Percentiles rank a stretch among this genome's conserved stretches.
phyloP scores from a whole-genome alignment of 2,329 filamentous ascomycete species.

The Fusarium decemcellulare region DNA sequence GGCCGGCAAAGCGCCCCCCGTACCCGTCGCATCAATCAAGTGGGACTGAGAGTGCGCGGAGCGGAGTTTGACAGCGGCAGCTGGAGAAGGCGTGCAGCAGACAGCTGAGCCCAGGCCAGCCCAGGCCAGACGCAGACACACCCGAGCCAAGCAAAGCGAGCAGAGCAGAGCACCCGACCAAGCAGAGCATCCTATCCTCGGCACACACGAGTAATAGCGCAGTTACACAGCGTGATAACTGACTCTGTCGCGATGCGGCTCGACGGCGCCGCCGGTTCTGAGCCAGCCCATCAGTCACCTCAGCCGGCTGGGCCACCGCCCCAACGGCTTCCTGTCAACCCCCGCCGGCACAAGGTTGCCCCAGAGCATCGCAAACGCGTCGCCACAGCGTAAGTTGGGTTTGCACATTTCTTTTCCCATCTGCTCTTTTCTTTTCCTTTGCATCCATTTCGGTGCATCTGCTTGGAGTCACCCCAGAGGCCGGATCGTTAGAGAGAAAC shows the following conservation, averaged over 20 bases:
- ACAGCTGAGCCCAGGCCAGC: conserved; percentile 2
- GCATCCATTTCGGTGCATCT: neutral
- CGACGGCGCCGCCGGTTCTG: conserved; percentile 19
- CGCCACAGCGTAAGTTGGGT: conserved; percentile 61
- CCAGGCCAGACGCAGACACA: conserved; percentile 1
- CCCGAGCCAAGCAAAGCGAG: no score
- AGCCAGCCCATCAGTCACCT: neutral
- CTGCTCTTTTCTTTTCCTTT: neutral
- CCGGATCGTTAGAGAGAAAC: conserved; percentile 8
- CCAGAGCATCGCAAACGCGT: conserved; percentile 64
- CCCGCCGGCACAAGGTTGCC: conserved; percentile 63
- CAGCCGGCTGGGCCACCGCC: conserved; percentile 36
- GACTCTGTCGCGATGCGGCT: conserved; percentile 30
- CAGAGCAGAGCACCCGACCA: no score
- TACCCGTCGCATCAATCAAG: conserved; percentile 13
- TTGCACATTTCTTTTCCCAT: conserved; percentile 15
- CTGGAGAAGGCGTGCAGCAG: conserved; percentile 5
- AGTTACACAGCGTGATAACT: neutral
- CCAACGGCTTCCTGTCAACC: conserved; percentile 64
- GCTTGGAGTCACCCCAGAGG: neutral
- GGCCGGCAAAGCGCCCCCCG: conserved; percentile 9
- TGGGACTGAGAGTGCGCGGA: conserved; percentile 16
- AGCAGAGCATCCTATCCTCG: neutral
- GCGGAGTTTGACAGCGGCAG: conserved; percentile 11
- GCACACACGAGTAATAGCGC: neutral